Evolutionary conservation across 164 flowering plant genomes (phyloP).

Genomic region (Kingdonia uniflora): DNA sequence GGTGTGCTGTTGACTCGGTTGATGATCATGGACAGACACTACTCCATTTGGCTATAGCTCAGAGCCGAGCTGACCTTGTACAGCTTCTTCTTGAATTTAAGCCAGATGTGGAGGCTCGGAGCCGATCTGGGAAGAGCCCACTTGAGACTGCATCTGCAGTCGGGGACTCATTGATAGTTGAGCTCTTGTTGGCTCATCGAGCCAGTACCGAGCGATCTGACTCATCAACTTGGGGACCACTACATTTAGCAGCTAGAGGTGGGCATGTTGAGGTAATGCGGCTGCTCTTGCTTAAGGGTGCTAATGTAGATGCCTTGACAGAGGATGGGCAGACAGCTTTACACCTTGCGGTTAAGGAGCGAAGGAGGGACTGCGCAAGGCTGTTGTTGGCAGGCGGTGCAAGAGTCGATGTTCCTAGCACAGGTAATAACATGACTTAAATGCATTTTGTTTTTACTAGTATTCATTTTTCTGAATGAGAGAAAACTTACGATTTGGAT

Average conservation of each 20-base stretch:
- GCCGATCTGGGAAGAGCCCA: slow-evolving; percentile 38
- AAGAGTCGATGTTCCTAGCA: slow-evolving; percentile 18
- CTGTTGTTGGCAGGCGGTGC: slow-evolving; percentile 45
- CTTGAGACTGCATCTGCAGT: slow-evolving; percentile 49
- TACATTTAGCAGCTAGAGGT: slow-evolving; percentile 44
- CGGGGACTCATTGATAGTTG: slow-evolving; percentile 57
- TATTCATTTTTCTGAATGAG: too few relatives aligned
- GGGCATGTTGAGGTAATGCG: slow-evolving; percentile 54
- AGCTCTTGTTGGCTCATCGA: slow-evolving; percentile 45
- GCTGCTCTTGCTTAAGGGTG: slow-evolving; percentile 55
- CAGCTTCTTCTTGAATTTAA: slow-evolving; percentile 56
- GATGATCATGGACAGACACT: slow-evolving; percentile 44
- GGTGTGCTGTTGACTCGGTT: slow-evolving; percentile 40
- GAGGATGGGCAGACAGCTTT: slow-evolving; percentile 54
- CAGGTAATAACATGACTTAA: slow-evolving; percentile 4
- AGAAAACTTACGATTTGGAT: too few relatives aligned
- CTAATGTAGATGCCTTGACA: slow-evolving; percentile 30
- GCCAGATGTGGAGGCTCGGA: slow-evolving; percentile 37
- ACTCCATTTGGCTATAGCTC: slow-evolving; percentile 55
- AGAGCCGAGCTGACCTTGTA: slow-evolving; percentile 51
- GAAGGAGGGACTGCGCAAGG: slow-evolving; percentile 45
- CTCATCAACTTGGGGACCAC: slow-evolving; percentile 36
- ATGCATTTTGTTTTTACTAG: too few relatives aligned
- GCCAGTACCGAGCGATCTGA: slow-evolving; percentile 35
- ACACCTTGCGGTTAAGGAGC: slow-evolving; percentile 51